Evolutionary conservation across 306 rosid species (phyloP).

Genomic region (Sicyos edulis): DNA sequence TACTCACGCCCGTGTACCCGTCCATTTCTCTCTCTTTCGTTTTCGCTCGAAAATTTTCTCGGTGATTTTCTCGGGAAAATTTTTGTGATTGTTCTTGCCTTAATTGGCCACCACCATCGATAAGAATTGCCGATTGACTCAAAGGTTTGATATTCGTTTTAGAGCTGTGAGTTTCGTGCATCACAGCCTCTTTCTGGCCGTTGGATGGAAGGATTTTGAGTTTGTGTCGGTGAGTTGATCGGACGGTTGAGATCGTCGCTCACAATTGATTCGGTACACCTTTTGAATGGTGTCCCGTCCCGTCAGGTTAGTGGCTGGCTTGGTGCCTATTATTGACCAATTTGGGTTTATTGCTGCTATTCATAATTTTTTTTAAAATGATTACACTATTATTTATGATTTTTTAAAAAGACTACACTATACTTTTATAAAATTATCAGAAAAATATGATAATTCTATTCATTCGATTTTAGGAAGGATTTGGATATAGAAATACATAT

Average conservation of each 20-base stretch:
- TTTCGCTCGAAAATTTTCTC: conserved; percentile 19
- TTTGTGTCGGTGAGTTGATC: not conserved
- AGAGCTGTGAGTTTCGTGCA: not conserved
- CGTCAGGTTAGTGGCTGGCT: not conserved
- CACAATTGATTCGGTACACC: not conserved
- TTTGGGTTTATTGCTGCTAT: not conserved
- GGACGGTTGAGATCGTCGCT: not conserved
- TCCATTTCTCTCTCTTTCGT: conserved; percentile 21
- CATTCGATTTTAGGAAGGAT: too few relatives aligned
- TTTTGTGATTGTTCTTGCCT: not conserved
- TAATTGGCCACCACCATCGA: not conserved
- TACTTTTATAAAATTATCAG: too few relatives aligned
- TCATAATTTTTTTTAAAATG: too few relatives aligned
- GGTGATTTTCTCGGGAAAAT: conserved; percentile 21
- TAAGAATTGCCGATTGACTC: not conserved
- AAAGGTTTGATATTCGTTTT: not conserved
- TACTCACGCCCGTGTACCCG: conserved; percentile 43
- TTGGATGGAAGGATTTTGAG: not conserved
- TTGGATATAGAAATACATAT: too few relatives aligned
- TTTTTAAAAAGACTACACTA: not conserved
- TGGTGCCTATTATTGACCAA: too few relatives aligned
- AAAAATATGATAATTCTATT: too few relatives aligned
- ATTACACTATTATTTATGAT: too few relatives aligned
- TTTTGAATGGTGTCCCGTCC: not conserved
- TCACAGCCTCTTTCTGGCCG: conserved; percentile 2